Conservation (phyloP, 2,329 filamentous ascomycete species). For the Penicillium griseofulvum region DNA sequence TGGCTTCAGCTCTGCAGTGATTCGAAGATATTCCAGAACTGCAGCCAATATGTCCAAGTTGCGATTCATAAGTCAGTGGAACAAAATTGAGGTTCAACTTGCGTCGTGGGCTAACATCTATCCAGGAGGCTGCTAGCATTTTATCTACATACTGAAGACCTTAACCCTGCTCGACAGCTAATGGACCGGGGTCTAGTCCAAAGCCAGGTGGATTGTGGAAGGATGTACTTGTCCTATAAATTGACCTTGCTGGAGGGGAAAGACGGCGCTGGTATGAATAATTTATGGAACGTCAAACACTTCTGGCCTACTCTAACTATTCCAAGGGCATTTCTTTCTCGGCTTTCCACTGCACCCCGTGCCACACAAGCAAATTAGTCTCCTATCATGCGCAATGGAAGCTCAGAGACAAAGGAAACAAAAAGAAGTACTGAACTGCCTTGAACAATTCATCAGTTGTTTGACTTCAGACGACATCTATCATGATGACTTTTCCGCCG, state of each 20-base stretch:
- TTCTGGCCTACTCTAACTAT: not conserved
- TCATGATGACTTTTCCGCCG: not conserved
- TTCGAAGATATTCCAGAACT: slow-evolving; percentile 64
- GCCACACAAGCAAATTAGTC: slow-evolving; percentile 20
- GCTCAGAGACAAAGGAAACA: slow-evolving; percentile 66
- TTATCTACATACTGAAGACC: slow-evolving; percentile 48
- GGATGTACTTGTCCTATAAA: slow-evolving; percentile 3
- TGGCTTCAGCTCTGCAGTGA: slow-evolving; percentile 70
- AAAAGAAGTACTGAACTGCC: slow-evolving; percentile 46
- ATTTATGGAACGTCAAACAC: not conserved
- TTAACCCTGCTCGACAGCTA: not conserved
- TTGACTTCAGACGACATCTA: not conserved
- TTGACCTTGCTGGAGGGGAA: not conserved
- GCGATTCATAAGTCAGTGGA: slow-evolving; percentile 62
- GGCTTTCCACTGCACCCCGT: not conserved
- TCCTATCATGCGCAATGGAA: slow-evolving; percentile 79
- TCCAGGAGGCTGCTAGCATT: slow-evolving; percentile 72
- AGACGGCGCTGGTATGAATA: not conserved
- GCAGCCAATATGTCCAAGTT: slow-evolving; percentile 63
- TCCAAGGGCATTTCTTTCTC: not conserved
- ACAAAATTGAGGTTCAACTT: not conserved
- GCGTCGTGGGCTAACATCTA: not conserved
- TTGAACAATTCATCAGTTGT: not conserved
- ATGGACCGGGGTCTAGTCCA: not conserved
- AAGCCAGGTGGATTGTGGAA: not conserved